Evolutionary conservation across 2,329 filamentous ascomycete species (phyloP).

Genomic region (Colletotrichum musae): DNA sequence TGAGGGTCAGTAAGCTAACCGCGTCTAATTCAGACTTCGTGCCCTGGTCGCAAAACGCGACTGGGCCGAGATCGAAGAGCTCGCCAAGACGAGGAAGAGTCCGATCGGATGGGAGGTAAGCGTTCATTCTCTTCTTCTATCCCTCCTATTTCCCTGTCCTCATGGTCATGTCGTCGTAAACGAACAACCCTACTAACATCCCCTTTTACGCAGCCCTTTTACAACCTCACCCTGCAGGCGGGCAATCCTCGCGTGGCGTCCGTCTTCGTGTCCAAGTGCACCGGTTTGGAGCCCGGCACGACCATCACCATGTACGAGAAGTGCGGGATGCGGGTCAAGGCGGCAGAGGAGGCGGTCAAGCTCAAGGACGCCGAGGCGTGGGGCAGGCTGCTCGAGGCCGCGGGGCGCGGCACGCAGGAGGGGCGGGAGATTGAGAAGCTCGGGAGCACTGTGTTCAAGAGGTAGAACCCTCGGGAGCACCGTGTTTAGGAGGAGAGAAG

Average conservation of each 20-base stretch:
- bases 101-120: slow-evolving; percentile 96
- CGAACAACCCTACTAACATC: background rate
- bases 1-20: background rate
- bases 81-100: slow-evolving; percentile 83
- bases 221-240: slow-evolving; percentile 88
- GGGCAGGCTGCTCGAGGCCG: slow-evolving; percentile 80
- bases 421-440: slow-evolving; percentile 87
- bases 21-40: slow-evolving; percentile 71
- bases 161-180: background rate
- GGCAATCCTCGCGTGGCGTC: slow-evolving; percentile 91
- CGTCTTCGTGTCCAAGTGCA: slow-evolving; percentile 90
- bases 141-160: no score
- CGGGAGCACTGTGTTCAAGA: slow-evolving; percentile 71
- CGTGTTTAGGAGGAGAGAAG: slow-evolving; percentile 57
- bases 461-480: slow-evolving; percentile 68
- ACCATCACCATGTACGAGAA: slow-evolving; percentile 95
- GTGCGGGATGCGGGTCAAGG: slow-evolving; percentile 89
- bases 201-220: slow-evolving; percentile 79
- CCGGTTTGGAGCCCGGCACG: slow-evolving; percentile 75
- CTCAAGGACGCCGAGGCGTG: slow-evolving; percentile 84
- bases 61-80: slow-evolving; percentile 93
- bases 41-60: slow-evolving; percentile 91
- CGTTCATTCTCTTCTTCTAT: slow-evolving; percentile 36
- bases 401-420: slow-evolving; percentile 76
- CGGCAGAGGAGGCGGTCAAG: slow-evolving; percentile 91